A percentile compares a stretch with the other conserved stretches of the same genome.
Evolutionary conservation across 1,139 yeast species (phyloP).

Genomic region (Scheffersomyces lignicola): DNA sequence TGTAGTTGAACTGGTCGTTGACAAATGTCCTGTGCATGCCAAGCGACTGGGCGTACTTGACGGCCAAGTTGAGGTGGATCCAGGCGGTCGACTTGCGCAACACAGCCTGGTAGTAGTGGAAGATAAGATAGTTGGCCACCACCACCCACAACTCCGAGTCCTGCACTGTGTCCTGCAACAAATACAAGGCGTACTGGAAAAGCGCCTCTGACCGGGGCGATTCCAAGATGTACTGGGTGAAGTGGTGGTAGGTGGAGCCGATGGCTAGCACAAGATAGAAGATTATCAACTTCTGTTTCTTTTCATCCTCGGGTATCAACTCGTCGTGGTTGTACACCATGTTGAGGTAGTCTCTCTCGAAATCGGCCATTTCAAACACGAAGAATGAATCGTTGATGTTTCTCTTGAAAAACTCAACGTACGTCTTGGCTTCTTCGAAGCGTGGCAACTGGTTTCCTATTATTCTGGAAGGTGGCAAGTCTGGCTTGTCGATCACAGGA

Average conservation of each 20-base stretch:
- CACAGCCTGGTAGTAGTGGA: constrained; percentile 36
- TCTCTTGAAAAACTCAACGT: constrained; percentile 28
- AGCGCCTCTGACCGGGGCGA: constrained; percentile 20
- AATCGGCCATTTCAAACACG: constrained; percentile 32
- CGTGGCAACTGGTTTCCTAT: constrained; percentile 23
- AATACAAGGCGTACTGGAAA: constrained; percentile 32
- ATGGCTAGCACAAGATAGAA: constrained; percentile 41
- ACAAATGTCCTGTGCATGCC: constrained; percentile 26
- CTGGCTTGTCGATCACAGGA: constrained; percentile 31
- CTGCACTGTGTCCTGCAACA: constrained; percentile 30
- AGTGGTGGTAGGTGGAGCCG: constrained; percentile 32
- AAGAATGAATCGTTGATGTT: constrained; percentile 37
- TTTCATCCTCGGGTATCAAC: constrained; percentile 15
- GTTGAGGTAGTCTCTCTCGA: constrained; percentile 23
- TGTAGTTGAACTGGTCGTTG: constrained; percentile 18
- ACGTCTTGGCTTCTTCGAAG: constrained; percentile 21
- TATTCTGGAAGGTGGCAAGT: constrained; percentile 14
- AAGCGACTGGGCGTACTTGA: constrained; percentile 25
- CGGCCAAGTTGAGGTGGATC: constrained; percentile 28
- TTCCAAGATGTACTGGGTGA: constrained; percentile 17
- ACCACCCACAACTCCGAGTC: constrained; percentile 45
- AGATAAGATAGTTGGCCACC: constrained; percentile 37
- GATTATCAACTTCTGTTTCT: constrained; percentile 22
- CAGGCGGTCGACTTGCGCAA: constrained; percentile 45
- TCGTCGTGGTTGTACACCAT: constrained; percentile 23